phyloP scores from a whole-genome alignment of 116 monocot genomes.

The Dioscorea cayenensis region DNA sequence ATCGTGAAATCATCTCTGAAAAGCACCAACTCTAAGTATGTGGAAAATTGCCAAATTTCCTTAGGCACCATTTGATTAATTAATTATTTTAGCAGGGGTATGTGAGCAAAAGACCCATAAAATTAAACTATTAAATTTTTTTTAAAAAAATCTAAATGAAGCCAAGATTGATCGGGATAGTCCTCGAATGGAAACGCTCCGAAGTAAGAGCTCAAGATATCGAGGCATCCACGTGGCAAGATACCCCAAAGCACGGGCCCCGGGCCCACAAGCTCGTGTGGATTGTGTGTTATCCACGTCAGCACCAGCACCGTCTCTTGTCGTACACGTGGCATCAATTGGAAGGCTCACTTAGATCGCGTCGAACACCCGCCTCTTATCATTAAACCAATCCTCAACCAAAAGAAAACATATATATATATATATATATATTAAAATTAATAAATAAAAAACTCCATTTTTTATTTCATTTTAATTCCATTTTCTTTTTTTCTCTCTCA shows the following conservation, averaged over 20 bases:
- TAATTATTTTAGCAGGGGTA: too few relatives aligned
- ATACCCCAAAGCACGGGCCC: background rate
- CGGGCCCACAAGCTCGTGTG: constrained; percentile 7
- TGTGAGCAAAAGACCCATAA: too few relatives aligned
- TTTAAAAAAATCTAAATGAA: too few relatives aligned
- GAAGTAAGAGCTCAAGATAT: background rate
- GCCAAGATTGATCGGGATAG: too few relatives aligned
- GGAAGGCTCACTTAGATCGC: constrained; percentile 56
- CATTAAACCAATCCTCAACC: constrained; percentile 7
- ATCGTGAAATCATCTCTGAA: too few relatives aligned
- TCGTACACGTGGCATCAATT: constrained; percentile 30
- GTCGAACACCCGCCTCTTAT: constrained; percentile 59
- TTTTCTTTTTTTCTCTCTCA: background rate
- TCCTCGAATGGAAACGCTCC: constrained; percentile 17
- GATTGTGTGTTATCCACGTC: constrained; percentile 8
- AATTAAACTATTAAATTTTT: too few relatives aligned
- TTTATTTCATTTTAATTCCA: background rate
- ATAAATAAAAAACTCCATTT: background rate
- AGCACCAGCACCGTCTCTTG: background rate
- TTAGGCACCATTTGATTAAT: too few relatives aligned
- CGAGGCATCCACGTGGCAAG: constrained; percentile 1
- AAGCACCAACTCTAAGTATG: too few relatives aligned
- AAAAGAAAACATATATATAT: background rate
- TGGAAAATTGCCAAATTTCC: too few relatives aligned
- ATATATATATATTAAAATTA: background rate